Conservation (phyloP, 345 rosid genomes). For the Populus deltoides region DNA sequence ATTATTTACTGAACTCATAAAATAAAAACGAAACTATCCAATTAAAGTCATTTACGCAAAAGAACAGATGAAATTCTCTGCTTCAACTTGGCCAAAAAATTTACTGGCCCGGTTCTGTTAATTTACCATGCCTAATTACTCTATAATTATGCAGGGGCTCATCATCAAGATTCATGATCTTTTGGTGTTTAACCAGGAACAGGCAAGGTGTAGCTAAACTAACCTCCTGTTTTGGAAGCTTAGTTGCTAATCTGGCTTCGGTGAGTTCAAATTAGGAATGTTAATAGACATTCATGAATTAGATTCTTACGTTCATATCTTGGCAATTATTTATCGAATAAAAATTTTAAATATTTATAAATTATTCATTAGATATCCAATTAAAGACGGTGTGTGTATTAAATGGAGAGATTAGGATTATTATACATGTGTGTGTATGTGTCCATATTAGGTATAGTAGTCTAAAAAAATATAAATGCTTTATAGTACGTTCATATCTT, state of each 20-base stretch:
- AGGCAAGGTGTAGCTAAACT: neutral
- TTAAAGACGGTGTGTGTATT: too few relatives aligned
- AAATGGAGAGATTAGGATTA: too few relatives aligned
- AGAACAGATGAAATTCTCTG: neutral
- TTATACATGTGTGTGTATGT: too few relatives aligned
- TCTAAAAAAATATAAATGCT: too few relatives aligned
- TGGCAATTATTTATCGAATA: too few relatives aligned
- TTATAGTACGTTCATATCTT: too few relatives aligned
- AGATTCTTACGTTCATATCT: too few relatives aligned
- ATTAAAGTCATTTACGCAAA: neutral
- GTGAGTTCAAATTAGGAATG: neutral
- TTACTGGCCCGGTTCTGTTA: neutral
- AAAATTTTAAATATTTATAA: too few relatives aligned
- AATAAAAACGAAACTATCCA: slow-evolving; percentile 15
- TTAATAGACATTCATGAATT: too few relatives aligned
- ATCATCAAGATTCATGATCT: neutral
- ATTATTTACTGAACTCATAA: too few relatives aligned
- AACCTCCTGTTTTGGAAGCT: slow-evolving; percentile 1
- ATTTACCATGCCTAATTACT: neutral
- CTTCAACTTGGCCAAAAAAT: neutral
- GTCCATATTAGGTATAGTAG: too few relatives aligned
- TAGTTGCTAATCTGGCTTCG: neutral
- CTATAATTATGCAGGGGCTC: neutral
- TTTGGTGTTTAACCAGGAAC: neutral
- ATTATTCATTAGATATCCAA: too few relatives aligned